Evolutionary conservation across 108 stramenopile species (phyloP).

Genomic region (Nannochloropsis salina): DNA sequence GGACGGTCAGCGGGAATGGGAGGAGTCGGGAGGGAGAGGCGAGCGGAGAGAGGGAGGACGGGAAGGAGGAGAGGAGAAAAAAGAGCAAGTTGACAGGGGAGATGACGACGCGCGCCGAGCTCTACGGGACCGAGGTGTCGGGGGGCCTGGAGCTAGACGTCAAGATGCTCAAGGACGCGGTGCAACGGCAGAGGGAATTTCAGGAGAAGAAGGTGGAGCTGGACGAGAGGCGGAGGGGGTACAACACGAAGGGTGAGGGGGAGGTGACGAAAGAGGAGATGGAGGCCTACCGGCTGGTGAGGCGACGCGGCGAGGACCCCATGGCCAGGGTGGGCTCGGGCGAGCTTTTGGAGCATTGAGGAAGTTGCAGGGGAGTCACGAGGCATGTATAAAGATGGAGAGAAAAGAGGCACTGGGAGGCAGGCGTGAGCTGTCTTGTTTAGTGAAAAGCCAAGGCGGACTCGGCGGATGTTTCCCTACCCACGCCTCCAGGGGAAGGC

Average conservation of each 20-base stretch:
- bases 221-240: conserved; percentile 68
- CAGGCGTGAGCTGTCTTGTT: too few species aligned
- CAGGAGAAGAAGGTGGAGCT: conserved; percentile 41
- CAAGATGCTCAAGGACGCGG: conserved; percentile 68
- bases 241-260: conserved; percentile 64
- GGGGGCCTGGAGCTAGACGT: conserved; percentile 62
- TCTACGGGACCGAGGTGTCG: conserved; percentile 71
- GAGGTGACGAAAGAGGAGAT: conserved; percentile 88
- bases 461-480: not conserved
- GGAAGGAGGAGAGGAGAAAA: conserved; percentile 1
- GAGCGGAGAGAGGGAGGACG: not conserved
- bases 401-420: not conserved
- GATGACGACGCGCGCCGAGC: conserved; percentile 61
- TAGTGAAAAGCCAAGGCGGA: not conserved
- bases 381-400: not conserved
- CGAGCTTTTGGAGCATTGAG: conserved; percentile 40
- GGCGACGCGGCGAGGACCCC: conserved; percentile 62
- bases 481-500: not conserved
- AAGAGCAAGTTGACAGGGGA: conserved; percentile 39
- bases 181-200: conserved; percentile 59
- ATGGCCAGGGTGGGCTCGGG: conserved; percentile 71
- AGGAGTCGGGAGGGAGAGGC: conserved; percentile 30
- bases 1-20: conserved; percentile 31
- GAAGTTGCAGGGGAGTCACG: not conserved
- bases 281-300: conserved; percentile 85